Evolutionary conservation across 2,329 filamentous ascomycete genomes (phyloP).

Genomic region (Hymenoscyphus occultus): DNA sequence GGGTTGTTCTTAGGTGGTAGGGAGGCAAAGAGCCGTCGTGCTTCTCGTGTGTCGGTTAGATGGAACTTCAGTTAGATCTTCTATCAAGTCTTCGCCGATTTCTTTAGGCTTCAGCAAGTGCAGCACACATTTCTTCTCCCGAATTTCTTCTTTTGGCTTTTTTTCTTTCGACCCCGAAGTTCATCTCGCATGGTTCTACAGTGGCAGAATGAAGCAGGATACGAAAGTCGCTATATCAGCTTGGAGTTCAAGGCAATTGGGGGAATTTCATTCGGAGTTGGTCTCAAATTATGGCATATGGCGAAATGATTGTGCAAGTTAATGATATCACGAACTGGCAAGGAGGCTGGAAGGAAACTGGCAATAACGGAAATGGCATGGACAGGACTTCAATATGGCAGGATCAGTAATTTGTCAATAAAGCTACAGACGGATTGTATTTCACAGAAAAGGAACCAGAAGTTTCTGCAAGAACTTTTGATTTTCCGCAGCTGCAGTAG

Average conservation of each 20-base stretch:
- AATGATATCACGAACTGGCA: background rate
- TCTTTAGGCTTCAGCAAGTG: conserved; percentile 8
- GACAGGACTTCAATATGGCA: background rate
- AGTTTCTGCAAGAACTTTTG: conserved; percentile 17
- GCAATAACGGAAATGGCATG: background rate
- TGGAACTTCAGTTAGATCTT: conserved; percentile 12
- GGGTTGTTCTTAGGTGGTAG: conserved; percentile 24
- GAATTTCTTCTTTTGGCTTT: conserved; percentile 5
- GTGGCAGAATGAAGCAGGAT: conserved; percentile 22
- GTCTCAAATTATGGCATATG: background rate
- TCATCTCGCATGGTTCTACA: conserved; percentile 16
- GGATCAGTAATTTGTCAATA: background rate
- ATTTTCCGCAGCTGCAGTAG: conserved; percentile 35
- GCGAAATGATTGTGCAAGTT: background rate
- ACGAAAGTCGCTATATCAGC: conserved; percentile 1
- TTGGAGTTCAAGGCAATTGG: background rate
- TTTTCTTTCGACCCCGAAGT: conserved; percentile 18
- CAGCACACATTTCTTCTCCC: conserved; percentile 1
- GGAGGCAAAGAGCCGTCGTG: conserved; percentile 14
- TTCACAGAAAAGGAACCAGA: background rate
- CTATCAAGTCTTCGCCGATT: conserved; percentile 4
- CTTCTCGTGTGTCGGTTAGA: conserved; percentile 20
- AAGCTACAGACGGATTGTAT: background rate
- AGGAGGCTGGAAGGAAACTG: background rate
- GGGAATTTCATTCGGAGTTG: background rate